A percentile compares a stretch with the other conserved stretches of the same genome.
These are phyloP conservation scores for Lentinula sp. DNA, from an alignment of 768 basidiomycete species.

Conservation along the genomic window DNA sequence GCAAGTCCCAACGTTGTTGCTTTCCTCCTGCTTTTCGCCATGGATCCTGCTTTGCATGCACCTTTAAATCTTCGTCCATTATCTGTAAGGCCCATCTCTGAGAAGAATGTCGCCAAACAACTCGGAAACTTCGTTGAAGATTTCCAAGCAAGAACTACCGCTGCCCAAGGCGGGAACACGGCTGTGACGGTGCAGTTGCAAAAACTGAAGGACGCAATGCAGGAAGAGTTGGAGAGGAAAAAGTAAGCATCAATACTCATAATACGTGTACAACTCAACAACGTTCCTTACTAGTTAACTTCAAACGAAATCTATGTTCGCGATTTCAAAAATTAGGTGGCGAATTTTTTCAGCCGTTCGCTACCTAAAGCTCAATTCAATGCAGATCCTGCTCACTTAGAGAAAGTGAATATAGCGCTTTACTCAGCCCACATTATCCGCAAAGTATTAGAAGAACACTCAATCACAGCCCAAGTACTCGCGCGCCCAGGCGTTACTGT, in stretches of 20 bases:
- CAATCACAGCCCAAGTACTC: too few species aligned
- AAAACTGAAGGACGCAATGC: slow-evolving; percentile 47
- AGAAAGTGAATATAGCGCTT: too few species aligned
- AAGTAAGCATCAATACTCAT: background rate
- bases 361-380: too few species aligned
- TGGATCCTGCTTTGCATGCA: slow-evolving; percentile 4
- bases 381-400: too few species aligned
- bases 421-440: too few species aligned
- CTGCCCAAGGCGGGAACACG: slow-evolving; percentile 44
- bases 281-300: background rate
- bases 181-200: slow-evolving; percentile 55
- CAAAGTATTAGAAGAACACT: too few species aligned
- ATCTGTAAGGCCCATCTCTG: slow-evolving; percentile 27
- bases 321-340: too few species aligned
- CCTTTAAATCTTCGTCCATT: slow-evolving; percentile 30
- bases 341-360: too few species aligned
- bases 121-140: slow-evolving; percentile 44
- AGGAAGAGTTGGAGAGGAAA: slow-evolving; percentile 28
- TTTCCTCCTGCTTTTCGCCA: background rate
- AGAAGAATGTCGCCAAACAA: slow-evolving; percentile 31
- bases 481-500: background rate
- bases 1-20: too few species aligned
- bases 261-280: background rate
- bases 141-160: slow-evolving; percentile 38
- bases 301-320: too few species aligned